phyloP scores from a whole-genome alignment of 2,329 filamentous ascomycete genomes.

The Stagonosporopsis cucurbitacearum region DNA sequence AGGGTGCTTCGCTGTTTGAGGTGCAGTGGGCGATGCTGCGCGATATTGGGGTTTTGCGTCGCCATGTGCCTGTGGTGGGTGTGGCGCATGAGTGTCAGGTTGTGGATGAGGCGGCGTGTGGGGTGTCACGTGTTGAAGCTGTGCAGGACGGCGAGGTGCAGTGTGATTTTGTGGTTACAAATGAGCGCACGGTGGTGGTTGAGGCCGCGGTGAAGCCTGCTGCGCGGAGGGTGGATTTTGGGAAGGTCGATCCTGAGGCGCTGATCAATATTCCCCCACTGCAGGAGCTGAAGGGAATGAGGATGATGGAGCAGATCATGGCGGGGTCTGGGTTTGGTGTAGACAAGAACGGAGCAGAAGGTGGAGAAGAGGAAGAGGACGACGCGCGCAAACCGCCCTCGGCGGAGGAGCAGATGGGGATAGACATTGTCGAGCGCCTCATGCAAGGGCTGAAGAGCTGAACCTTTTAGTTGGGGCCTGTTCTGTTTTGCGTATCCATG shows the following conservation, averaged over 20 bases:
- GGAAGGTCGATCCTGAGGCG: conserved; percentile 45
- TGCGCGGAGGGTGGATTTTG: conserved; percentile 48
- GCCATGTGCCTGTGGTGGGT: conserved; percentile 39
- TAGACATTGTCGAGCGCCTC: conserved; percentile 42
- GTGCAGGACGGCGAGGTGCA: conserved; percentile 50
- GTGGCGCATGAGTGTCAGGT: conserved; percentile 54
- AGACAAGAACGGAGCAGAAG: conserved; percentile 14
- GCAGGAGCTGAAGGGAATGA: conserved; percentile 47
- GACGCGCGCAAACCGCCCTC: conserved; percentile 10
- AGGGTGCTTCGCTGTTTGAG: conserved; percentile 53
- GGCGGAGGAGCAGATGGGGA: conserved; percentile 42
- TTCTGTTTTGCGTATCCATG: too few species aligned
- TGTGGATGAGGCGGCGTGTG: conserved; percentile 38
- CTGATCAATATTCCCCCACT: conserved; percentile 49
- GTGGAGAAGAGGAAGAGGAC: too few species aligned
- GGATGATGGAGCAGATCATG: conserved; percentile 47
- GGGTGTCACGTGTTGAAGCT: conserved; percentile 28
- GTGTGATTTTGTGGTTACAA: conserved; percentile 52
- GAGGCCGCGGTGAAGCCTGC: conserved; percentile 42
- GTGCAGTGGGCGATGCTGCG: conserved; percentile 54
- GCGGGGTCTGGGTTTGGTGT: conserved; percentile 22
- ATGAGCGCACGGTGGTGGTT: conserved; percentile 40
- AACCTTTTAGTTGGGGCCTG: too few species aligned
- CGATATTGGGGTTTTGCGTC: conserved; percentile 40
- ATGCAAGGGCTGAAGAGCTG: conserved; percentile 38